phyloP scores from a whole-genome alignment of 768 basidiomycete species.

The Phlebiopsis flavidoalba region DNA sequence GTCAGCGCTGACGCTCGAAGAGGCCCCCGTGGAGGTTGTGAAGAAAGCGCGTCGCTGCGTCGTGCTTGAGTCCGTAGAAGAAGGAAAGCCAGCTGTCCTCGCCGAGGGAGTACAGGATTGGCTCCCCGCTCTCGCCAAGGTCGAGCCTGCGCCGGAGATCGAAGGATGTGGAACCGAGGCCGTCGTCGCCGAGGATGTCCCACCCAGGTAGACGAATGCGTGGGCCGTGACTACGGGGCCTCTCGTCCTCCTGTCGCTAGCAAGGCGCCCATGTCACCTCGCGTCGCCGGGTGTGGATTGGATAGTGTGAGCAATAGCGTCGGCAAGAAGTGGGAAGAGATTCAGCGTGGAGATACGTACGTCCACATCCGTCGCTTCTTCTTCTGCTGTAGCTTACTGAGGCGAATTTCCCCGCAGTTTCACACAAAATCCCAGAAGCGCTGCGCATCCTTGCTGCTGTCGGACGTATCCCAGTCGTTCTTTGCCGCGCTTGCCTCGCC shows the following conservation, averaged over 20 bases:
- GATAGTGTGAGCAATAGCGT: conserved; percentile 27
- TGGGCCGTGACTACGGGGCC: background rate
- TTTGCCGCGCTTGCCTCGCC: conserved; percentile 40
- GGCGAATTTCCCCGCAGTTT: conserved; percentile 36
- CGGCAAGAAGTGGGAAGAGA: conserved; percentile 56
- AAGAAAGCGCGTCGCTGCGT: conserved; percentile 6
- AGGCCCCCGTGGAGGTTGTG: too few relatives aligned
- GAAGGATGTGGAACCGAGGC: background rate
- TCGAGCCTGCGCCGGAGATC: background rate
- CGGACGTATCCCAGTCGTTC: conserved; percentile 58
- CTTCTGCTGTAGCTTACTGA: background rate
- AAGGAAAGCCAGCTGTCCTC: conserved; percentile 27
- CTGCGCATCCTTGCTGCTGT: conserved; percentile 55
- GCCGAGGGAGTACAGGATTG: conserved; percentile 40
- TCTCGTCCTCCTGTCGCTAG: background rate
- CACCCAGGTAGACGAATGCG: too few relatives aligned
- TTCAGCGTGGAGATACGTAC: conserved; percentile 51
- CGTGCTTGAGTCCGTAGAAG: background rate
- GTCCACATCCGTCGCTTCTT: conserved; percentile 21
- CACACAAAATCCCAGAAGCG: conserved; percentile 60
- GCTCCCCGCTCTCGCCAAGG: background rate
- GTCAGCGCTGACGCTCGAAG: conserved; percentile 10
- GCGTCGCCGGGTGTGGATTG: background rate
- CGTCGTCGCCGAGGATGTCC: background rate
- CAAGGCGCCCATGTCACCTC: background rate